Evolutionary conservation across 2,329 filamentous ascomycete genomes (phyloP).

Genomic region (Xylariaceae sp.): DNA sequence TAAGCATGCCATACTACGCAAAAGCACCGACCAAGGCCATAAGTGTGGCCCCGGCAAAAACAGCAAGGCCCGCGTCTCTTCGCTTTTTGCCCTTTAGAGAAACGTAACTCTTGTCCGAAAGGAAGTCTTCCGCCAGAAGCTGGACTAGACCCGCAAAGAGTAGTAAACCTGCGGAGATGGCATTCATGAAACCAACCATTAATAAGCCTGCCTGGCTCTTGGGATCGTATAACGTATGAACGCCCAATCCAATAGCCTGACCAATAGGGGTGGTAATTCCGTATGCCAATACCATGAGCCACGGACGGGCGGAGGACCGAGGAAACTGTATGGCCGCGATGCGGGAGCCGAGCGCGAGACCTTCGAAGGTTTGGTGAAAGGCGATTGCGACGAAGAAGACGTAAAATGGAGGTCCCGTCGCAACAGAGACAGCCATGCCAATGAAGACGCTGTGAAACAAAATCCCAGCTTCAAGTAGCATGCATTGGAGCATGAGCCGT

Average conservation of each 20-base stretch:
- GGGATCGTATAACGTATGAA: constrained; percentile 78
- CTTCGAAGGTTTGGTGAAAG: constrained; percentile 87
- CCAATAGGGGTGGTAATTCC: constrained; percentile 76
- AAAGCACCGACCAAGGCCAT: constrained; percentile 73
- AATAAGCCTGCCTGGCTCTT: constrained; percentile 70
- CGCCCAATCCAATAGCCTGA: constrained; percentile 73
- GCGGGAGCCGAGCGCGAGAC: constrained; percentile 77
- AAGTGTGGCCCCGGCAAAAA: constrained; percentile 58
- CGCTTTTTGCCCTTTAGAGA: constrained; percentile 58
- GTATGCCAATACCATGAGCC: constrained; percentile 76
- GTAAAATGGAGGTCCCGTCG: constrained; percentile 73
- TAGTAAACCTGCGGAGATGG: constrained; percentile 73
- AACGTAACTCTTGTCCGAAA: constrained; percentile 70
- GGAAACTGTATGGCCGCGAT: constrained; percentile 82
- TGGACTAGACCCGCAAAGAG: constrained; percentile 82
- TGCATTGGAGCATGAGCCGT: constrained; percentile 68
- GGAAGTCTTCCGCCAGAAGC: constrained; percentile 78
- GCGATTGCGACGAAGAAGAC: constrained; percentile 77
- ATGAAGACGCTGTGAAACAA: constrained; percentile 84
- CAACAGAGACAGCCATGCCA: constrained; percentile 79
- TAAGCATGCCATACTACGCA: constrained; percentile 39
- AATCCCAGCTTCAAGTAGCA: constrained; percentile 78
- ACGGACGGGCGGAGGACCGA: constrained; percentile 68
- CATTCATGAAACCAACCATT: constrained; percentile 85
- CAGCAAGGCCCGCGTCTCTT: constrained; percentile 58